Conservation (phyloP, 78 protist species). For the Emiliania huxleyi region DNA sequence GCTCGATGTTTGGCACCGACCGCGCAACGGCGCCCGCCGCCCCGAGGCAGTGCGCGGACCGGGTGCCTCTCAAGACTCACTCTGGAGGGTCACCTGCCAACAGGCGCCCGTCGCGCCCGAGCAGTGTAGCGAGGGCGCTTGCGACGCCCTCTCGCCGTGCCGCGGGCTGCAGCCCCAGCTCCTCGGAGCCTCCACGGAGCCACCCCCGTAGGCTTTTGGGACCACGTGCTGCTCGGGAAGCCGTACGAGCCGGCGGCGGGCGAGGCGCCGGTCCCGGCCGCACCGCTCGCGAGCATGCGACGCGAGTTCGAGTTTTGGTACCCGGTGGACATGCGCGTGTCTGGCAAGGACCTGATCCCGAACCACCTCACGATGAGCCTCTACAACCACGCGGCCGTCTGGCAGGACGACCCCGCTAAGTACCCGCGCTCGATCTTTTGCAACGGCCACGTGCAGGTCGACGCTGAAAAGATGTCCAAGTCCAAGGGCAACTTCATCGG, state of each 20-base stretch:
- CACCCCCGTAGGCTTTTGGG: slow-evolving; percentile 46
- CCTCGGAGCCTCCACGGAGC: no score
- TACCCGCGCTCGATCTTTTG: slow-evolving; percentile 89
- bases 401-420: slow-evolving; percentile 22
- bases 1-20: neutral
- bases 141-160: no score
- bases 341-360: slow-evolving; percentile 79
- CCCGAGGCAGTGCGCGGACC: slow-evolving; percentile 73
- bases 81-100: no score
- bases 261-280: neutral
- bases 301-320: slow-evolving; percentile 94
- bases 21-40: neutral
- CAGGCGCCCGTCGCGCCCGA: slow-evolving; percentile 78
- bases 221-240: slow-evolving; percentile 54
- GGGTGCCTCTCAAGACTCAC: no score
- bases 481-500: slow-evolving; percentile 97
- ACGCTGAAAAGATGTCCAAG: slow-evolving; percentile 98
- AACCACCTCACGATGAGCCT: slow-evolving; percentile 98
- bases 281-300: slow-evolving; percentile 69
- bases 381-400: slow-evolving; percentile 98
- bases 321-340: slow-evolving; percentile 95
- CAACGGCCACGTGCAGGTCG: slow-evolving; percentile 82
- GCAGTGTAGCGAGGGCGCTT: slow-evolving; percentile 67
- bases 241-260: neutral
- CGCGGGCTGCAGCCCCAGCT: no score